A percentile compares a stretch with the other conserved stretches of the same genome.
These are phyloP conservation scores for Microsporum canis DNA, from an alignment of 2,329 filamentous ascomycete genomes.

Conservation along the genomic window DNA sequence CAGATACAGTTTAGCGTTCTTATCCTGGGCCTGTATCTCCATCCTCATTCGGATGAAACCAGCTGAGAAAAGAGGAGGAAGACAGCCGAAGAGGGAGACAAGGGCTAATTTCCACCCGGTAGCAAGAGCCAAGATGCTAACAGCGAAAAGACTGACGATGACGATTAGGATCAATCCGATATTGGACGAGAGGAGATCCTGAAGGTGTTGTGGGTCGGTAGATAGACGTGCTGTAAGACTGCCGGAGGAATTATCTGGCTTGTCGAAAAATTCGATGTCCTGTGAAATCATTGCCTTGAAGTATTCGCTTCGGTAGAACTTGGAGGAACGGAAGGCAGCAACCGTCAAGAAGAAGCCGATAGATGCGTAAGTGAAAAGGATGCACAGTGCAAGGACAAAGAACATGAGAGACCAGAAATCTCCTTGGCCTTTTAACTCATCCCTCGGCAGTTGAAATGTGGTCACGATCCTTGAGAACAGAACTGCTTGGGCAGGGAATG, in stretches of 20 bases:
- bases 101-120: slow-evolving; percentile 72
- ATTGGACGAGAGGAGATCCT: slow-evolving; percentile 58
- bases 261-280: slow-evolving; percentile 23
- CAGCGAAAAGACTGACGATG: slow-evolving; percentile 59
- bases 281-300: slow-evolving; percentile 21
- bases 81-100: slow-evolving; percentile 42
- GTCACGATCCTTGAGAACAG: slow-evolving; percentile 21
- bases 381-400: slow-evolving; percentile 33
- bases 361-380: slow-evolving; percentile 21
- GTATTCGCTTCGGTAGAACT: slow-evolving; percentile 16
- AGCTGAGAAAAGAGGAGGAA: slow-evolving; percentile 28
- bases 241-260: slow-evolving; percentile 16
- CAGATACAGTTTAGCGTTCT: slow-evolving; percentile 36
- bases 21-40: slow-evolving; percentile 37
- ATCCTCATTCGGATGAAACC: slow-evolving; percentile 37
- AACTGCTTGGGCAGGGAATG: slow-evolving; percentile 39
- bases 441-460: slow-evolving; percentile 17
- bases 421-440: slow-evolving; percentile 19
- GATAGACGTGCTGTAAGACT: slow-evolving; percentile 69
- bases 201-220: slow-evolving; percentile 55
- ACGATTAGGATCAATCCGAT: slow-evolving; percentile 71
- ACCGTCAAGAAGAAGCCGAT: slow-evolving; percentile 15
- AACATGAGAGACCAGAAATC: slow-evolving; percentile 41
- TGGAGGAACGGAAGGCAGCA: slow-evolving; percentile 12
- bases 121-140: slow-evolving; percentile 53